Percentiles rank a stretch among this genome's conserved stretches.
phyloP scores from a whole-genome alignment of 306 rosid genomes.

The Betula pendula region DNA sequence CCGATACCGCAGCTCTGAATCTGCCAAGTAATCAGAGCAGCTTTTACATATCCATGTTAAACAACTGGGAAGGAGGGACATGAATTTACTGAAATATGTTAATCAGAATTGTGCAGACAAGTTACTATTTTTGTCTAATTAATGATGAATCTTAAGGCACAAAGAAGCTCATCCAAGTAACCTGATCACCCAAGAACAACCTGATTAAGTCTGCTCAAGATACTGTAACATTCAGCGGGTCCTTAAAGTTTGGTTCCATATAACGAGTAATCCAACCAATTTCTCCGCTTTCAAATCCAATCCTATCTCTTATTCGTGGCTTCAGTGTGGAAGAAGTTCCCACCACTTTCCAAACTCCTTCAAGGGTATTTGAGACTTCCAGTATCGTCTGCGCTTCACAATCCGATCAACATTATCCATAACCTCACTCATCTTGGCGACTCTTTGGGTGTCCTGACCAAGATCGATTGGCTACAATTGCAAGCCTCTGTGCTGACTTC shows the following conservation, averaged over 20 bases:
- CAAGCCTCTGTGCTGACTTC: slow-evolving; percentile 71
- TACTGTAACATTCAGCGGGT: slow-evolving; percentile 46
- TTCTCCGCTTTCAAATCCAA: slow-evolving; percentile 46
- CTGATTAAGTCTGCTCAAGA: slow-evolving; percentile 20
- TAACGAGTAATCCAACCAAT: slow-evolving; percentile 55
- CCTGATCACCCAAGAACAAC: slow-evolving; percentile 12
- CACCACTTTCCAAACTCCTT: slow-evolving; percentile 39
- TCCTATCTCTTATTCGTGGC: slow-evolving; percentile 42
- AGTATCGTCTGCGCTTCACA: slow-evolving; percentile 32
- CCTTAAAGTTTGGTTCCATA: slow-evolving; percentile 63
- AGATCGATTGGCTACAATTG: slow-evolving; percentile 72
- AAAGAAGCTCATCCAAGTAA: slow-evolving; percentile 22
- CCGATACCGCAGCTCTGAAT: background rate
- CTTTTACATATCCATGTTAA: slow-evolving; percentile 24
- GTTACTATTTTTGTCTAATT: slow-evolving; percentile 14
- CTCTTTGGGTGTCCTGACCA: slow-evolving; percentile 74
- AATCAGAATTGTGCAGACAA: slow-evolving; percentile 23
- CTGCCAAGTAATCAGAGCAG: slow-evolving; percentile 4
- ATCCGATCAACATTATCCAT: slow-evolving; percentile 71
- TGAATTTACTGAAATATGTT: slow-evolving; percentile 3
- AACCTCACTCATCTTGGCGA: slow-evolving; percentile 96
- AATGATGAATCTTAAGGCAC: slow-evolving; percentile 23
- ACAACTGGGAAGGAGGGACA: slow-evolving; percentile 19
- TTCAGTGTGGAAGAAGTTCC: slow-evolving; percentile 40
- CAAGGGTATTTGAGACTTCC: slow-evolving; percentile 43